Conservation (phyloP, 305 asterid species). For the Lippia alba region DNA sequence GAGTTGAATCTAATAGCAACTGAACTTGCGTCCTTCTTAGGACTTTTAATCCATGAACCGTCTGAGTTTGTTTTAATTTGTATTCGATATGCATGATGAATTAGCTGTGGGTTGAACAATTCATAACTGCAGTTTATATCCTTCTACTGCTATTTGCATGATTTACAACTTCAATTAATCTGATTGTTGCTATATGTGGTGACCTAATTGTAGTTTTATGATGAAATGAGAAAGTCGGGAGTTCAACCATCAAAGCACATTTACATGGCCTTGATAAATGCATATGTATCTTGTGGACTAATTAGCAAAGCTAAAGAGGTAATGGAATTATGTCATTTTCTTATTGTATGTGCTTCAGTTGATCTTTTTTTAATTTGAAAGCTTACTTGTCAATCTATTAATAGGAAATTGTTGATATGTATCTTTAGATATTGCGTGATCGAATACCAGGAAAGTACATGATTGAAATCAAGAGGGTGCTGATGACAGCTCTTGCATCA, state of each 20-base stretch:
- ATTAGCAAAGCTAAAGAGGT: conserved; percentile 86
- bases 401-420: conserved; percentile 28
- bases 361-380: conserved; percentile 18
- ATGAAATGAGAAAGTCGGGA: conserved; percentile 57
- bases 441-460: conserved; percentile 58
- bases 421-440: conserved; percentile 60
- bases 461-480: conserved; percentile 71
- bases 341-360: conserved; percentile 29
- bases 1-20: conserved; percentile 15
- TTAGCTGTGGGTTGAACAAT: conserved; percentile 17
- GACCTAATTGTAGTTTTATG: conserved; percentile 58
- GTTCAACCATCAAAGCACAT: conserved; percentile 67
- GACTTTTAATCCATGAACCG: conserved; percentile 17
- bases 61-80: no score
- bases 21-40: conserved; percentile 2
- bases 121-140: conserved; percentile 5
- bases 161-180: conserved; percentile 29
- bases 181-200: conserved; percentile 37
- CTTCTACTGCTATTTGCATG: conserved; percentile 25
- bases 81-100: not conserved
- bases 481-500: conserved; percentile 88
- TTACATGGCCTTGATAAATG: conserved; percentile 82
- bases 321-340: conserved; percentile 10
- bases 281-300: conserved; percentile 83
- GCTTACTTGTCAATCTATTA: conserved; percentile 26